Evolutionary conservation across 805 yeast genomes (phyloP).

Genomic region (Candida oleophila): DNA sequence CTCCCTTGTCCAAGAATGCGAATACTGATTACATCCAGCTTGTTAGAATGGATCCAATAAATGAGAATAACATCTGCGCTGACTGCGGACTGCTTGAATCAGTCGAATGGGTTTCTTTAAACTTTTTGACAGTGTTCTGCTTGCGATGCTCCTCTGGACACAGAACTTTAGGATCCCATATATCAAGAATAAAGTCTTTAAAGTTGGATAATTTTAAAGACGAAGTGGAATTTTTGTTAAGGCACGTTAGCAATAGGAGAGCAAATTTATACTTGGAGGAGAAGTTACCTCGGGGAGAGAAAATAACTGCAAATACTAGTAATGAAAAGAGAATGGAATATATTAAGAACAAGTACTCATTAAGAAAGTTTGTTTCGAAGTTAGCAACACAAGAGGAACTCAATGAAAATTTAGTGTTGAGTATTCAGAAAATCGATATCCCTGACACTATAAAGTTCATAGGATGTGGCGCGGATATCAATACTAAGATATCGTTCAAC

Average conservation of each 20-base stretch:
- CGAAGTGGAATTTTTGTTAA: constrained; percentile 58
- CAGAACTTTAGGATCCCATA: constrained; percentile 78
- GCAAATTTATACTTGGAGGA: constrained; percentile 65
- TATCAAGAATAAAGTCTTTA: constrained; percentile 75
- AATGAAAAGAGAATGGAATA: constrained; percentile 54
- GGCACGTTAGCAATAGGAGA: constrained; percentile 48
- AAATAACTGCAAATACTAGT: constrained; percentile 33
- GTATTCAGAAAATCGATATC: constrained; percentile 52
- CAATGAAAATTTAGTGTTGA: constrained; percentile 46
- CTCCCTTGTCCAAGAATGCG: constrained; percentile 11
- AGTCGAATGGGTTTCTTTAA: constrained; percentile 88
- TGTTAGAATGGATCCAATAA: constrained; percentile 41
- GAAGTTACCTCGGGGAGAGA: constrained; percentile 8
- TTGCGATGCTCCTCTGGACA: constrained; percentile 88
- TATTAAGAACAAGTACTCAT: constrained; percentile 63
- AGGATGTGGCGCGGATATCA: constrained; percentile 48
- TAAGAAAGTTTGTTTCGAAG: constrained; percentile 43
- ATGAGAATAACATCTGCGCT: constrained; percentile 67
- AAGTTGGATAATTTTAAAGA: constrained; percentile 67
- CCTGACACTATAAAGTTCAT: constrained; percentile 42
- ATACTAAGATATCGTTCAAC: constrained; percentile 36
- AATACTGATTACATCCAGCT: constrained; percentile 30
- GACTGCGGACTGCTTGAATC: constrained; percentile 68
- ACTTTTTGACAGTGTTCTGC: constrained; percentile 69
- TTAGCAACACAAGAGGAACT: constrained; percentile 12